Conservation (phyloP, 164 flowering plant species). For the Stephania japonica region DNA sequence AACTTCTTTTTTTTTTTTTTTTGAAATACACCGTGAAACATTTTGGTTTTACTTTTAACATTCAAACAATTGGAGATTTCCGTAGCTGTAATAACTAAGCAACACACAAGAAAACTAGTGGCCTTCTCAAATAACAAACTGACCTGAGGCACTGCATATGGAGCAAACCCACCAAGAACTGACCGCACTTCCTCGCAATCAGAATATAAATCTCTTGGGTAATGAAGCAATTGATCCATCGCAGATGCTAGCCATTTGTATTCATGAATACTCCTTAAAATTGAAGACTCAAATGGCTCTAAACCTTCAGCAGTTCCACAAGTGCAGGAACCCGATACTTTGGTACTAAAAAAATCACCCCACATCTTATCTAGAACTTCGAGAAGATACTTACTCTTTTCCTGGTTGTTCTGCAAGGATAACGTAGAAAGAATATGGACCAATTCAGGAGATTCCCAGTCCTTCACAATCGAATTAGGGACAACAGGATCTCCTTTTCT, state of each 20-base stretch:
- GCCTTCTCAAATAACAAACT: slow-evolving; percentile 15
- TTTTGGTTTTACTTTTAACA: too few species aligned
- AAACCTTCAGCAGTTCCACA: slow-evolving; percentile 25
- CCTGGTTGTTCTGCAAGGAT: slow-evolving; percentile 32
- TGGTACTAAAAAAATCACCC: slow-evolving; percentile 62
- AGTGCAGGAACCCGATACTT: slow-evolving; percentile 36
- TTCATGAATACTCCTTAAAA: slow-evolving; percentile 43
- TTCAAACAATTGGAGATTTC: too few species aligned
- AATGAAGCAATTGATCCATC: slow-evolving; percentile 60
- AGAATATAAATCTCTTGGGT: slow-evolving; percentile 67
- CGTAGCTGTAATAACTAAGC: too few species aligned
- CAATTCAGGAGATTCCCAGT: slow-evolving; percentile 88
- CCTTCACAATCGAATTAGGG: slow-evolving; percentile 35
- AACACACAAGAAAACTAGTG: not conserved
- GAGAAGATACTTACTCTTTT: slow-evolving; percentile 52
- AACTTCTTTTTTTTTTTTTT: too few species aligned
- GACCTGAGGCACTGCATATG: slow-evolving; percentile 90
- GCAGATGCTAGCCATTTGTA: slow-evolving; percentile 62
- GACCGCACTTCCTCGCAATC: slow-evolving; percentile 72
- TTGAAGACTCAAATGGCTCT: slow-evolving; percentile 50
- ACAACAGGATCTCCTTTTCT: slow-evolving; percentile 24
- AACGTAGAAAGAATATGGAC: slow-evolving; percentile 39
- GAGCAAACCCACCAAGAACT: slow-evolving; percentile 65
- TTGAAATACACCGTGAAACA: too few species aligned
- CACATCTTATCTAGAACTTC: slow-evolving; percentile 71